Evolutionary conservation across 371 early-diverging fungal genomes (phyloP), one percentile per base, ranked within the genome.

Genomic region (Mortierella sp.): DNA sequence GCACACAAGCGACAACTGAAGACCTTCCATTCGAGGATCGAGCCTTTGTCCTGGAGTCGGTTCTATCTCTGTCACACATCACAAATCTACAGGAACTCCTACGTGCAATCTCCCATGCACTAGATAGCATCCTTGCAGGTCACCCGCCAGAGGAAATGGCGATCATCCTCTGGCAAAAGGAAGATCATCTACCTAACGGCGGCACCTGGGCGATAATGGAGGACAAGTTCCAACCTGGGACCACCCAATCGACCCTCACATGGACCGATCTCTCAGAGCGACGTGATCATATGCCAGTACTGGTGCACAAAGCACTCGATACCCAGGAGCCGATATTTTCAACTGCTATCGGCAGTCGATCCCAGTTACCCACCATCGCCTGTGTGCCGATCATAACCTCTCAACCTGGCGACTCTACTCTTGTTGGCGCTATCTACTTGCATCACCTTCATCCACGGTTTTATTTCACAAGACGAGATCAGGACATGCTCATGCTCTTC

Each of bases 131-230:
- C 16, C 55, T 74, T 16, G 69, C 54, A 12, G 61, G 61, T 2
- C 76, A 74, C 18, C 76, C 76, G 19, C 76, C 76, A 30, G 76
- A 74, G 31, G 76, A 74, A 38, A 74, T 74, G 76, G 76, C 76
- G 0, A 74, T 74, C 23, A 69, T 74, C 50, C 62, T 74, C 13
- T 64, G 70, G 76, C 69, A 74, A 62, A 74, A 74, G 61, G 69
- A 69, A 18, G 76, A 74, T 2, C 64, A 54, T 24, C 41, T 26
- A 13, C 49, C 65, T 2, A 41, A 59, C 8, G 73, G 76, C 9
- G 76, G 76, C 0, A 61, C 76, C 3, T 74, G 76, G 76, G 69
- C 76, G 1, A 74, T 74, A 26, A 58, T 74, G 24, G 76, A 74
- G 46, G 70, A 74, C 21, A 74, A 74, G 30, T 64, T 47, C 24